phyloP scores from a whole-genome alignment of 179 eudicot species.

The Camellia oleifera region DNA sequence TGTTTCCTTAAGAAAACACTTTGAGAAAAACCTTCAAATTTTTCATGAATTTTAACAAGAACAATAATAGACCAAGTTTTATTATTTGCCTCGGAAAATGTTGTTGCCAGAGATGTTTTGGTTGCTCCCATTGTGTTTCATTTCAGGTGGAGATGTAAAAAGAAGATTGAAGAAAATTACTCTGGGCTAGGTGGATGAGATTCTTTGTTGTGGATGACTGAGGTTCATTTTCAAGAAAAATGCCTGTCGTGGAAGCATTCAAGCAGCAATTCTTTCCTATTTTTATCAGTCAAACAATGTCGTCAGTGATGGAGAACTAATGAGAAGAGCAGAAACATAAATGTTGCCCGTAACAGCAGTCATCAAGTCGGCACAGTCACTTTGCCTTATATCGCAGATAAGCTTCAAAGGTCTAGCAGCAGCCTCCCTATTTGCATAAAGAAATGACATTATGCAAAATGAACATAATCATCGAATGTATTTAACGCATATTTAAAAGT shows the following conservation, averaged over 20 bases:
- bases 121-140: too few species aligned
- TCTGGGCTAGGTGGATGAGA: constrained; percentile 66
- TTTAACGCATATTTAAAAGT: too few species aligned
- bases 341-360: constrained; percentile 43
- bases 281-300: background rate
- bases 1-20: too few species aligned
- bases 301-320: too few species aligned
- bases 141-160: constrained; percentile 20
- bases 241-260: constrained; percentile 41
- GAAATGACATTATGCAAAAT: background rate
- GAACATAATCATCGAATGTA: background rate
- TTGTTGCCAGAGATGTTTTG: too few species aligned
- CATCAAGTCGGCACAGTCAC: constrained; percentile 37
- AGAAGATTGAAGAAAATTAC: constrained; percentile 30
- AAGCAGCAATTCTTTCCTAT: constrained; percentile 67
- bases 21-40: too few species aligned
- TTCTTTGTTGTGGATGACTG: constrained; percentile 71
- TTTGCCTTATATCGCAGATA: constrained; percentile 32
- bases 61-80: too few species aligned
- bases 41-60: too few species aligned
- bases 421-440: constrained; percentile 29
- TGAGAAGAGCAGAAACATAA: background rate
- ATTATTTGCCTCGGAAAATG: too few species aligned
- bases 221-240: constrained; percentile 53
- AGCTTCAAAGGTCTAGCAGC: constrained; percentile 32